phyloP scores from a whole-genome alignment of 2,329 filamentous ascomycete genomes.

The Diaporthe citrichinensis region DNA sequence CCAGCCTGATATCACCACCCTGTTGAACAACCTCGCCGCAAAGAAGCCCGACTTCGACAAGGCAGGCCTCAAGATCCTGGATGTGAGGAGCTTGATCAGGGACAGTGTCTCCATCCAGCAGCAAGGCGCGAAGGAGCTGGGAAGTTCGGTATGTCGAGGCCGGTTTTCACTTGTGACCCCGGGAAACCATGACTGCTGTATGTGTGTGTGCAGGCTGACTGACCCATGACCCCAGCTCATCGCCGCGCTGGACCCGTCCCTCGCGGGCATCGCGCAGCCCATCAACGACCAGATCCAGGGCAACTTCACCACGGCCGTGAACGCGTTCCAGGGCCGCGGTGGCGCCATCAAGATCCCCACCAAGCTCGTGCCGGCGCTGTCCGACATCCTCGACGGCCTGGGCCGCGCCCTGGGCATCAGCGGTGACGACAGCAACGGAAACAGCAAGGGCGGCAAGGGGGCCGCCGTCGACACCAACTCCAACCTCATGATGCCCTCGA shows the following conservation, averaged over 20 bases:
- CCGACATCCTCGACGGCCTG: slow-evolving; percentile 6
- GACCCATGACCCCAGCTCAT: background rate
- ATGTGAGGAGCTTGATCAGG: slow-evolving; percentile 31
- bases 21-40: slow-evolving; percentile 20
- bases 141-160: background rate
- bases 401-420: background rate
- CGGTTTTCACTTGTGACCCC: background rate
- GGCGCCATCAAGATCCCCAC: slow-evolving; percentile 33
- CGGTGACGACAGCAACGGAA: background rate
- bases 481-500: slow-evolving; percentile 1
- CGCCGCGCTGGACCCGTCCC: slow-evolving; percentile 19
- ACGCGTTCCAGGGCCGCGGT: slow-evolving; percentile 20
- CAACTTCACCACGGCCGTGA: slow-evolving; percentile 34
- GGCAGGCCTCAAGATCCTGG: slow-evolving; percentile 22
- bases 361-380: slow-evolving; percentile 16
- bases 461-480: slow-evolving; percentile 20
- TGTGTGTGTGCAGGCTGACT: background rate
- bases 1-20: slow-evolving; percentile 27
- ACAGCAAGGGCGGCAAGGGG: background rate
- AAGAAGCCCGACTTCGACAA: slow-evolving; percentile 29
- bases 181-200: background rate
- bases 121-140: slow-evolving; percentile 2
- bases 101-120: slow-evolving; percentile 32
- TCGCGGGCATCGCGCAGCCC: slow-evolving; percentile 27
- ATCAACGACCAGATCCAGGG: slow-evolving; percentile 38